A percentile compares a stretch with the other conserved stretches of the same genome.
phyloP scores from a whole-genome alignment of 371 early-diverging fungal genomes.

The Circinella umbellata region DNA sequence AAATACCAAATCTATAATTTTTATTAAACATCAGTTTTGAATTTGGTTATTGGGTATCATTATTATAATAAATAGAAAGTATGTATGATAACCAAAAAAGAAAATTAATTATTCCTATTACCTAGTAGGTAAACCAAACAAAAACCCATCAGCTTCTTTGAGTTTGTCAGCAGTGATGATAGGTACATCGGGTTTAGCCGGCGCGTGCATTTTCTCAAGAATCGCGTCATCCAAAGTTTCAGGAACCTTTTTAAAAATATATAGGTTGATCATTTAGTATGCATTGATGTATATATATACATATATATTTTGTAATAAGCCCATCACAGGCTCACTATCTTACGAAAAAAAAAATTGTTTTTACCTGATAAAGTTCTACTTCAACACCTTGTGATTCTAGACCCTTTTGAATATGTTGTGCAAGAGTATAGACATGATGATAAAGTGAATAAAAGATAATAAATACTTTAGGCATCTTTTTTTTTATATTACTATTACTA shows the following conservation, averaged over 20 bases:
- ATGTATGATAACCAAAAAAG: too few species aligned
- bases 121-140: conserved; percentile 61
- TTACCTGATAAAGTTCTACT: conserved; percentile 61
- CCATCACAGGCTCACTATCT: background rate
- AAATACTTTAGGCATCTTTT: conserved; percentile 46
- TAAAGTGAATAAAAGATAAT: conserved; percentile 71
- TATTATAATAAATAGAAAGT: background rate
- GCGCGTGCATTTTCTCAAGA: conserved; percentile 75
- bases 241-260: conserved; percentile 37
- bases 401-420: conserved; percentile 62
- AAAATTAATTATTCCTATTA: background rate
- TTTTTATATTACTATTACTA: background rate
- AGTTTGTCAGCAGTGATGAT: conserved; percentile 63
- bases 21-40: too few species aligned
- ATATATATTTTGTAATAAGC: background rate
- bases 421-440: conserved; percentile 72
- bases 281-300: too few species aligned
- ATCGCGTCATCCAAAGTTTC: conserved; percentile 73
- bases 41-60: background rate
- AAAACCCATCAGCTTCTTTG: conserved; percentile 73
- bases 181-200: conserved; percentile 65
- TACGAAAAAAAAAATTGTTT: background rate
- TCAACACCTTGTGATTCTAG: conserved; percentile 55
- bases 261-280: too few species aligned
- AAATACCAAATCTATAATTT: conserved; percentile 54